Percentiles rank a stretch among this genome's conserved stretches.
phyloP scores from a whole-genome alignment of 495 filamentous ascomycete species.

The Xylaria curta region DNA sequence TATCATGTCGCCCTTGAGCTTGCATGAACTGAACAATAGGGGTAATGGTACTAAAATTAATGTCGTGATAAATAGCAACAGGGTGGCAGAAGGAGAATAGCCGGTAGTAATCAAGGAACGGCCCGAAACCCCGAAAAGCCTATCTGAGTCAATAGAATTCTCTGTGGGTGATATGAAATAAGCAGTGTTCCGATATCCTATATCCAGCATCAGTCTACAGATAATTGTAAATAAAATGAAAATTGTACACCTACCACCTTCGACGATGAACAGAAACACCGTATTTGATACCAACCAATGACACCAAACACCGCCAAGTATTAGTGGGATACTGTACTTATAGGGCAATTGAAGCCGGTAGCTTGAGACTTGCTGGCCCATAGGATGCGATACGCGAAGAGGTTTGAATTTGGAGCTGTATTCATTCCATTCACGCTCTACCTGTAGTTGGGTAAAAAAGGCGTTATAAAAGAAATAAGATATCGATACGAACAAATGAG shows the following conservation, averaged over 20 bases:
- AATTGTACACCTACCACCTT: conserved; percentile 21
- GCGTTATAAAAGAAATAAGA: conserved; percentile 24
- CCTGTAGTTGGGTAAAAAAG: conserved; percentile 25
- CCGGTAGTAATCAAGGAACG: neutral
- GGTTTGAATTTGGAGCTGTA: conserved; percentile 20
- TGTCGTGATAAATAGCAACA: neutral
- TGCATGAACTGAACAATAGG: neutral
- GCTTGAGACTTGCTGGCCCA: conserved; percentile 28
- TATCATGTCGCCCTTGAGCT: neutral
- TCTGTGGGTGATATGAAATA: neutral
- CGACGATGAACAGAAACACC: conserved; percentile 11
- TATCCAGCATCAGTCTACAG: neutral
- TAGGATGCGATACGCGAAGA: conserved; percentile 31
- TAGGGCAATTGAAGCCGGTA: conserved; percentile 31
- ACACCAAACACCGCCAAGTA: neutral
- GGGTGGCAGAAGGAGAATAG: neutral
- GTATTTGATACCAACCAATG: conserved; percentile 36
- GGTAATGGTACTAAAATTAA: neutral
- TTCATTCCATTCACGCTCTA: conserved; percentile 30
- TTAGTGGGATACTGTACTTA: conserved; percentile 30
- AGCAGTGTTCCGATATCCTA: neutral
- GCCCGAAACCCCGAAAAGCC: neutral
- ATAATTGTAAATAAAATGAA: neutral
- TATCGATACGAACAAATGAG: conserved; percentile 9
- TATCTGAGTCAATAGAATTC: neutral